Evolutionary conservation across 164 flowering plant genomes (phyloP).

Genomic region (Stephania cephalantha): DNA sequence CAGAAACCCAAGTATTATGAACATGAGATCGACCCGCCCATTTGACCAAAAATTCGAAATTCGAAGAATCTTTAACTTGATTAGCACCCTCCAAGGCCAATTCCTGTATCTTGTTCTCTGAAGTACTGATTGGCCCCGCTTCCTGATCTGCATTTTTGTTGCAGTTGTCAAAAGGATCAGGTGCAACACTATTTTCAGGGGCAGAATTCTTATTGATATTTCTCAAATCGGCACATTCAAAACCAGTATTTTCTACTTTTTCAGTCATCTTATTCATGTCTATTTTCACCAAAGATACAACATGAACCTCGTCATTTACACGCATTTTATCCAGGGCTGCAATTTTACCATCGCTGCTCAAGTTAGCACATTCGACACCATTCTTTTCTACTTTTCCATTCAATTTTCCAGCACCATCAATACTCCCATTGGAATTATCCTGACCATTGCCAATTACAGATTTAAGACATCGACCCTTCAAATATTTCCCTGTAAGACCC

Average conservation of each 20-base stretch:
- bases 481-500: constrained; percentile 19
- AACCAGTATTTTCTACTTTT: constrained; percentile 13
- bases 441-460: constrained; percentile 14
- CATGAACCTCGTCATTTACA: constrained; percentile 18
- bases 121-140: constrained; percentile 11
- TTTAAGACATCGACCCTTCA: constrained; percentile 19
- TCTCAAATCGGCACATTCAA: constrained; percentile 10
- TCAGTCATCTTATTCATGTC: constrained; percentile 22
- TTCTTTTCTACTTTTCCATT: constrained; percentile 16
- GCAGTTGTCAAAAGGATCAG: constrained; percentile 17
- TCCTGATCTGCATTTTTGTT: constrained; percentile 22
- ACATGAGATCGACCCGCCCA: constrained; percentile 95
- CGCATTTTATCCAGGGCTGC: constrained; percentile 16
- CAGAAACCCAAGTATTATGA: constrained; percentile 86
- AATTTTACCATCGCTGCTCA: constrained; percentile 15
- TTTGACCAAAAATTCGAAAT: constrained; percentile 82
- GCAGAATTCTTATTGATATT: constrained; percentile 15
- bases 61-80: constrained; percentile 13
- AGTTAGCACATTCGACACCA: constrained; percentile 5
- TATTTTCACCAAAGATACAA: constrained; percentile 22
- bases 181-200: constrained; percentile 16
- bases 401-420: constrained; percentile 20
- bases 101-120: constrained; percentile 21
- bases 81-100: constrained; percentile 22
- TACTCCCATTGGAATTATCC: constrained; percentile 23